Conservation (phyloP, 306 rosid genomes). For the Argentina anserina region DNA sequence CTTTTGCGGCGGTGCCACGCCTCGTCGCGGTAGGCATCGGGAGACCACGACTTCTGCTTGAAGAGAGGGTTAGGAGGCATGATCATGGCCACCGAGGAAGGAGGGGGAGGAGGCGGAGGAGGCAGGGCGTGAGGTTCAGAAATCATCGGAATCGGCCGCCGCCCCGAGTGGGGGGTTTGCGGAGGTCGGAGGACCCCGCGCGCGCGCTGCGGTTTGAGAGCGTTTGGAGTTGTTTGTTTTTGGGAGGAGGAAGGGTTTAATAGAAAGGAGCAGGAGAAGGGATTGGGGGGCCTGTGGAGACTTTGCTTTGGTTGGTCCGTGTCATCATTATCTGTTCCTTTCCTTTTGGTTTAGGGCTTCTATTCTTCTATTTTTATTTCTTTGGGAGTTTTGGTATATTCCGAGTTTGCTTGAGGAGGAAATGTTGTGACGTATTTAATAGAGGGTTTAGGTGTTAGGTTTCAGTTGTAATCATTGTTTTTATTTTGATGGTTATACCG, state of each 20-base stretch:
- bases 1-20: constrained; percentile 84
- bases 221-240: constrained; percentile 38
- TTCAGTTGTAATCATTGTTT: background rate
- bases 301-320: constrained; percentile 50
- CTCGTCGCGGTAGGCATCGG: constrained; percentile 73
- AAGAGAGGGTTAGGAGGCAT: constrained; percentile 40
- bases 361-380: background rate
- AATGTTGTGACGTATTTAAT: background rate
- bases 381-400: background rate
- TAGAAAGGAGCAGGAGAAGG: background rate
- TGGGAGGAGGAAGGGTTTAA: constrained; percentile 18
- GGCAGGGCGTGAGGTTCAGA: constrained; percentile 25
- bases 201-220: constrained; percentile 27
- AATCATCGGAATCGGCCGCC: constrained; percentile 44
- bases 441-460: background rate
- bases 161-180: constrained; percentile 47
- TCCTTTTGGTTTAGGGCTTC: constrained; percentile 1
- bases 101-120: background rate
- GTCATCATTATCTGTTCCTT: constrained; percentile 46
- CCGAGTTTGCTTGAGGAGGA: constrained; percentile 18
- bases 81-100: constrained; percentile 11
- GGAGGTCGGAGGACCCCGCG: constrained; percentile 91
- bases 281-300: constrained; percentile 22
- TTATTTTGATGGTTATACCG: background rate
- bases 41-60: constrained; percentile 94